These are phyloP conservation scores for Sporothrix globosa DNA, from an alignment of 2,329 filamentous ascomycete species.

Conservation along the genomic window DNA sequence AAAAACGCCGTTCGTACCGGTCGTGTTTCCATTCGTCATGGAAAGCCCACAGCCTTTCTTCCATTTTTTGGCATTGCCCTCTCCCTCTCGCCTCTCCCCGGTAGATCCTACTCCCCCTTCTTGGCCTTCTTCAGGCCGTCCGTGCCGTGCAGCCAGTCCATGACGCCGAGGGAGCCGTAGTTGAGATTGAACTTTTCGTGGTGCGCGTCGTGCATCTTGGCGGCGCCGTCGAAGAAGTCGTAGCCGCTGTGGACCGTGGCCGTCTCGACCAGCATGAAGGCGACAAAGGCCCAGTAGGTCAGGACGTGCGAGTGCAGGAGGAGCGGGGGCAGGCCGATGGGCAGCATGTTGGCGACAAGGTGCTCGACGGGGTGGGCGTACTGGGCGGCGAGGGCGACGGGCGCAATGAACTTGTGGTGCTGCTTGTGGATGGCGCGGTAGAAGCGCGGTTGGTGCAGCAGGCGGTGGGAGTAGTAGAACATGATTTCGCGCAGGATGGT, in stretches of 20 bases:
- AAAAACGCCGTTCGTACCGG: neutral
- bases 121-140: conserved; percentile 21
- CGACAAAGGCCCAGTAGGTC: conserved; percentile 57
- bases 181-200: conserved; percentile 61
- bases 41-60: neutral
- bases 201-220: conserved; percentile 59
- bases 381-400: conserved; percentile 58
- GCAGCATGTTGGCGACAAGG: conserved; percentile 56
- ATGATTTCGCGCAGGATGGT: conserved; percentile 52
- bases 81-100: neutral
- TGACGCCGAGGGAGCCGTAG: conserved; percentile 55
- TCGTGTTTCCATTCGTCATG: neutral
- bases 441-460: conserved; percentile 53
- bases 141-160: conserved; percentile 62
- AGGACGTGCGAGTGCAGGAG: conserved; percentile 54
- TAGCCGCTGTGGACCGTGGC: conserved; percentile 61
- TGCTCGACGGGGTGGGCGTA: conserved; percentile 63
- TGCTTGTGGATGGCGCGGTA: conserved; percentile 59
- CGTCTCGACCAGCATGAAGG: conserved; percentile 55
- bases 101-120: neutral
- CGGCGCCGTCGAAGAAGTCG: conserved; percentile 54
- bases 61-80: too few species aligned
- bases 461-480: conserved; percentile 61
- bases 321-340: conserved; percentile 54
- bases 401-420: conserved; percentile 60